Evolutionary conservation across 2,329 filamentous ascomycete genomes (phyloP), one percentile per base, ranked within the genome.

Genomic region (Alternaria postmessia): DNA sequence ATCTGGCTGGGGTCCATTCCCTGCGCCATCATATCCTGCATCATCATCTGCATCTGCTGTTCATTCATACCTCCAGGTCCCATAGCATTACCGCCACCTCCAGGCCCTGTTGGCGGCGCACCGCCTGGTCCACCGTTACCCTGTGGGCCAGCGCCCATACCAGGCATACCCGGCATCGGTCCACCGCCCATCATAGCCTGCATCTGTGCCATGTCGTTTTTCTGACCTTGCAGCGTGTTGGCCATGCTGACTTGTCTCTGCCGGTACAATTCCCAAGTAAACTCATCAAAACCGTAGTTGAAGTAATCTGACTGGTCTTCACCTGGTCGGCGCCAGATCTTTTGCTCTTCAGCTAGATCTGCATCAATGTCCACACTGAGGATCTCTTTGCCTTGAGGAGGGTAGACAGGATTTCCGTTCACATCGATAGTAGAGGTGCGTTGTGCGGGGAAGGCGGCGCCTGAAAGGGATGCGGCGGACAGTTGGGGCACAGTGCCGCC

Each of bases 201-300:
- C 82, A 89, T 86, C 62, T 87, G 83, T 54, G 85, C 84, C 73
- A 86, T 82, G 63, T 88, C 84, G 54, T 83, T 91, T 82, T 94
- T 97, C 80, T 96, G 94, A 48, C 90, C 88, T 58, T 87, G 87
- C 68, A 93, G 92, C 69, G 94, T 92, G 66, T 88, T 88, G 18
- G 91, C 87, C 72, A 97, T 85, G 24, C 84, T 84, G 67, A 95
- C 89, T 78, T 98, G 95, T 74, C 96, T 96, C 61, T 93, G 84
- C 32, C 94, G 93, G 78, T 99, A 99, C 54, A 94, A 87, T 6
- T 94, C 91, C 95, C 95, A 99, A 1, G 94, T 97, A 79, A 97
- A 98, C 79, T 98, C 94, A 80, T 98, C 94, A 75, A 98, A 98
- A 59, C 94, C 94, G 80, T 98, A 98, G 83, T 98, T 98, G 87